Evolutionary conservation across 441 rosid genomes (phyloP).

Genomic region (Populus hybrid): DNA sequence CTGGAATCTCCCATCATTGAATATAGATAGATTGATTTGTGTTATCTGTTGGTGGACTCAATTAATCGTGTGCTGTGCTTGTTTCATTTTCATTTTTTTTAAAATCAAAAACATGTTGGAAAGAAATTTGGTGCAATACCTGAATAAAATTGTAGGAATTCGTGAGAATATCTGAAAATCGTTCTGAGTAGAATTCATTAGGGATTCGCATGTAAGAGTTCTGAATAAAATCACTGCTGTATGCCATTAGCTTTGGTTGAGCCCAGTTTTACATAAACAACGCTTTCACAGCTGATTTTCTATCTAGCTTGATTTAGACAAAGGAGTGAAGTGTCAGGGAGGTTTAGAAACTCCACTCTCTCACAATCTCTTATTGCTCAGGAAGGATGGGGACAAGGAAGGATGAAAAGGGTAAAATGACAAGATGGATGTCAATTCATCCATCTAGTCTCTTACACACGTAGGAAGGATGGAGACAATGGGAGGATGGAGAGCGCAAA

Average conservation of each 20-base stretch:
- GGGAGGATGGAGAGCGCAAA: too few species aligned
- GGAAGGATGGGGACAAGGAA: background rate
- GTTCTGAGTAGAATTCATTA: background rate
- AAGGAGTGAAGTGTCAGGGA: background rate
- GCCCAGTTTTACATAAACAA: background rate
- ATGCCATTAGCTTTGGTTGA: conserved; percentile 39
- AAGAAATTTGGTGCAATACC: background rate
- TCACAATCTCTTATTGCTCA: background rate
- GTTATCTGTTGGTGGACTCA: background rate
- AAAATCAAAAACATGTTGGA: background rate
- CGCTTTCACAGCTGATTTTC: background rate
- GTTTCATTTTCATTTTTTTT: background rate
- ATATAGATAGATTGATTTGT: too few species aligned
- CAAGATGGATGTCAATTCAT: too few species aligned
- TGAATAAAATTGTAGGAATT: background rate
- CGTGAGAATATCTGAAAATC: background rate
- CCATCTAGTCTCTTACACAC: too few species aligned
- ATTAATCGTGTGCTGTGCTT: background rate
- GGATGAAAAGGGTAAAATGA: background rate
- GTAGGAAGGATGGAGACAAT: too few species aligned
- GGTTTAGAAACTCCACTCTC: background rate
- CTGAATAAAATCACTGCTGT: conserved; percentile 81
- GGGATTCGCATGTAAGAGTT: conserved; percentile 73
- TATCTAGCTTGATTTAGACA: background rate
- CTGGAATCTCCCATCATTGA: background rate